Percentiles rank a stretch among this genome's conserved stretches.
Evolutionary conservation across 78 protist species (phyloP).

Genomic region (Dictyostelium firmibasis): DNA sequence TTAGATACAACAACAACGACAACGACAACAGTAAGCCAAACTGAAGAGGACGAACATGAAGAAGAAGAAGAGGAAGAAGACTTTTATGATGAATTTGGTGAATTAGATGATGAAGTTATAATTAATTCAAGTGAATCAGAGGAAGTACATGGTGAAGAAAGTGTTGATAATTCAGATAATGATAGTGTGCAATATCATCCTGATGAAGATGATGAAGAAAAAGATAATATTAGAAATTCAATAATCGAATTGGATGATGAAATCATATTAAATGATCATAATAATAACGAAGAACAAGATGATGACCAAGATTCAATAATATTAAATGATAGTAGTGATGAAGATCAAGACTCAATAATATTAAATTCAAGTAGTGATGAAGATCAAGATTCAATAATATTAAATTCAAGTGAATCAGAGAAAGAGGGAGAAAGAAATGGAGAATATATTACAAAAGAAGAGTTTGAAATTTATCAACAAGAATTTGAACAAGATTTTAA

Average conservation of each 20-base stretch:
- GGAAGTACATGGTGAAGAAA: neutral
- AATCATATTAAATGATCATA: neutral
- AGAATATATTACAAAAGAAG: conserved; percentile 12
- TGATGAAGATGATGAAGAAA: conserved; percentile 39
- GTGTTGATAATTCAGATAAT: conserved; percentile 7
- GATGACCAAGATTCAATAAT: neutral
- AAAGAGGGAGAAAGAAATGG: neutral
- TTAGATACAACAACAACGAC: neutral
- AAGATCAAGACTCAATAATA: neutral
- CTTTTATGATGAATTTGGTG: neutral
- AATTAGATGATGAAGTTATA: neutral
- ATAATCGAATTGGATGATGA: neutral
- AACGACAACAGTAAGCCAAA: neutral
- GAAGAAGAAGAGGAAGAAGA: neutral
- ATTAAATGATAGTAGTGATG: neutral
- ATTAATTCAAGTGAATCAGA: neutral
- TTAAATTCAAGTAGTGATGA: neutral
- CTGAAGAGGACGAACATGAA: neutral
- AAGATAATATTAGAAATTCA: conserved; percentile 19
- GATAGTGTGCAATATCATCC: neutral
- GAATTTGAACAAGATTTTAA: conserved; percentile 6
- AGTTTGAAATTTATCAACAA: conserved; percentile 12
- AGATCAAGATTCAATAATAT: neutral
- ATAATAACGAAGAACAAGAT: no score
- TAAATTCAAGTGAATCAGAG: neutral